Evolutionary conservation across 768 basidiomycete genomes (phyloP), one percentile per base, ranked within the genome.

Genomic region (Psilocybe tampanensis): DNA sequence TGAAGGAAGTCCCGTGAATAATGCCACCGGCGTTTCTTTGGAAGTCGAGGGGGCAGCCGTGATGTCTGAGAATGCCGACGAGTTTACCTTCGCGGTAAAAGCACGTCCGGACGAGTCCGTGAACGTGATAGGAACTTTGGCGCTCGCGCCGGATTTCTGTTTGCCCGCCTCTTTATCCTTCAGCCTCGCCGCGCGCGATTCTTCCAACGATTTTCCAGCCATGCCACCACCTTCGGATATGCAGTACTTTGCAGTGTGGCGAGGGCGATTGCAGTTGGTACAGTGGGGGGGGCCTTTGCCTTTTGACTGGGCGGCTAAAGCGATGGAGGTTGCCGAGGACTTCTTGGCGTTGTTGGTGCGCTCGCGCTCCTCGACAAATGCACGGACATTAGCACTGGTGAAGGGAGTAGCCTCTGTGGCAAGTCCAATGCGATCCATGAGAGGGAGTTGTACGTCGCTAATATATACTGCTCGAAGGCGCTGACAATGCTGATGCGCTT

Each of bases 181-280:
- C 29, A 9, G 5, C 29, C 29, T 29, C 9, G 29, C 29, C 29
- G 29, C 29, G 5, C 9, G 4, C 5, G 29, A 29, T 29, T 29
- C 29, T 5, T 29, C 59, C 4, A 69, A 45, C 0, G 66, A 57
- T 32, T 71, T 71, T 0, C 71, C 66, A 2, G 53, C 65, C 68
- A 71, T 69, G 0, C 70, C 69, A 7, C 71, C 68, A 6, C 65
- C 64, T 7, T 44, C 17, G 0, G 34, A 12, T 13, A 69, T 52
- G 36, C 69, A 70, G 45, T 60, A 72, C 1, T 61, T n/a, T 1
- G 15, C 19, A 11, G 41, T 52, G 42, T 69, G 68, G 0, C 58
- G 50, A 0, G 52, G 2, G 15, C 34, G 26, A 5, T 54, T 47
- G 48, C 64, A 66, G 39, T 60, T 65, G 1, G 43, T 45, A 41